Evolutionary conservation across 78 protist genomes (phyloP).

Genomic region (Dictyostelium citrinum): DNA sequence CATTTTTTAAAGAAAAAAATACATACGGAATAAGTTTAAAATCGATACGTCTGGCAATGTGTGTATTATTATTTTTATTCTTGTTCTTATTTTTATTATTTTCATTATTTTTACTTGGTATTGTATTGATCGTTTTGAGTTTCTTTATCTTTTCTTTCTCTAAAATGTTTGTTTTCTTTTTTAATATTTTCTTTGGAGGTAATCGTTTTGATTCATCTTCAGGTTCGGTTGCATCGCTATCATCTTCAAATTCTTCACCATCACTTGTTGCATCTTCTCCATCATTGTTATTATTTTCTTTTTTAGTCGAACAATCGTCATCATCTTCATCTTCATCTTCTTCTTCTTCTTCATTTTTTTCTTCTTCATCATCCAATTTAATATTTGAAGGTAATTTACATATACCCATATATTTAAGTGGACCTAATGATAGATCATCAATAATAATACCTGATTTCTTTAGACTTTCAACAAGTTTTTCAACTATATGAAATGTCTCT

Average conservation of each 20-base stretch:
- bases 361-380: background rate
- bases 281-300: background rate
- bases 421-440: constrained; percentile 62
- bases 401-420: constrained; percentile 59
- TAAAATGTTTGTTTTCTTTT: background rate
- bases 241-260: background rate
- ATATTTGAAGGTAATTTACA: constrained; percentile 5
- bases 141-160: background rate
- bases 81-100: background rate
- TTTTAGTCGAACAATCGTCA: background rate
- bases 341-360: background rate
- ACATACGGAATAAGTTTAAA: constrained; percentile 49
- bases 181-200: background rate
- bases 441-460: constrained; percentile 13
- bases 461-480: constrained; percentile 20
- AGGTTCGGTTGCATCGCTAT: background rate
- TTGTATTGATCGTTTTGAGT: background rate
- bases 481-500: constrained; percentile 32
- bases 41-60: constrained; percentile 40
- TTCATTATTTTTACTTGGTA: background rate
- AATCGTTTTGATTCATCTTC: constrained; percentile 4
- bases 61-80: background rate
- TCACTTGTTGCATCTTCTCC: background rate
- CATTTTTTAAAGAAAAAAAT: background rate
- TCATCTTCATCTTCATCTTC: background rate